Percentiles rank a stretch among this genome's conserved stretches.
Conservation (phyloP, 352 stramenopile genomes). For the Pythium guiyangense region DNA sequence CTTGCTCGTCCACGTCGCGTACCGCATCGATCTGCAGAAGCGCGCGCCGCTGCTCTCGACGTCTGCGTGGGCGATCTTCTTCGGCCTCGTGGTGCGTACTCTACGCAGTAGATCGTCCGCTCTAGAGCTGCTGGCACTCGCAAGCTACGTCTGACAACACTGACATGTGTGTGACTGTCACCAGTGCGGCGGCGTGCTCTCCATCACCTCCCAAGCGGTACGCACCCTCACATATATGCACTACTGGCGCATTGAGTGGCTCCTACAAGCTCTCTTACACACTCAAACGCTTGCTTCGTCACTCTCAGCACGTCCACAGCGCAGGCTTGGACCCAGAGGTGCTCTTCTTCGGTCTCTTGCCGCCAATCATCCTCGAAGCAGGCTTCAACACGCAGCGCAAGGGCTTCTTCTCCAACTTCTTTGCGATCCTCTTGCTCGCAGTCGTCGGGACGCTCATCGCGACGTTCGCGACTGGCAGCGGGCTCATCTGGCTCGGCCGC, state of each 20-base stretch:
- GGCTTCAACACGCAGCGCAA: conserved; percentile 64
- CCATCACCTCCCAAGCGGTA: conserved; percentile 18
- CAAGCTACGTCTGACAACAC: no score
- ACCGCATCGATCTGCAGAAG: conserved; percentile 40
- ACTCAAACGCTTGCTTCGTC: no score
- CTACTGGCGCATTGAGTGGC: background rate
- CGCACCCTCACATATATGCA: background rate
- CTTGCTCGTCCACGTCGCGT: conserved; percentile 49
- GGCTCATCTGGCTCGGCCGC: conserved; percentile 38
- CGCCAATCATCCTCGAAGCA: conserved; percentile 62
- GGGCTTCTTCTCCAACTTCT: conserved; percentile 49
- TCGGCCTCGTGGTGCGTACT: conserved; percentile 34
- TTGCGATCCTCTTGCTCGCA: conserved; percentile 32
- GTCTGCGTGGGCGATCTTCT: conserved; percentile 48
- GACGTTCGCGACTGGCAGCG: conserved; percentile 36
- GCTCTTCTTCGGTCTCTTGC: conserved; percentile 54
- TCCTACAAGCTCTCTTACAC: no score
- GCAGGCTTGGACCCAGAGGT: conserved; percentile 40
- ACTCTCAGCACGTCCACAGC: conserved; percentile 14
- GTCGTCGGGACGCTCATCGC: conserved; percentile 50
- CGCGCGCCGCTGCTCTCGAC: conserved; percentile 35
- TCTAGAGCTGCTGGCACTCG: no score
- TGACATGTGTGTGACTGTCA: background rate
- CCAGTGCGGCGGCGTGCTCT: conserved; percentile 28
- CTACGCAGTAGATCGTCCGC: no score